phyloP scores from a whole-genome alignment of 768 basidiomycete genomes.

The Boletus pseudopeckii region DNA sequence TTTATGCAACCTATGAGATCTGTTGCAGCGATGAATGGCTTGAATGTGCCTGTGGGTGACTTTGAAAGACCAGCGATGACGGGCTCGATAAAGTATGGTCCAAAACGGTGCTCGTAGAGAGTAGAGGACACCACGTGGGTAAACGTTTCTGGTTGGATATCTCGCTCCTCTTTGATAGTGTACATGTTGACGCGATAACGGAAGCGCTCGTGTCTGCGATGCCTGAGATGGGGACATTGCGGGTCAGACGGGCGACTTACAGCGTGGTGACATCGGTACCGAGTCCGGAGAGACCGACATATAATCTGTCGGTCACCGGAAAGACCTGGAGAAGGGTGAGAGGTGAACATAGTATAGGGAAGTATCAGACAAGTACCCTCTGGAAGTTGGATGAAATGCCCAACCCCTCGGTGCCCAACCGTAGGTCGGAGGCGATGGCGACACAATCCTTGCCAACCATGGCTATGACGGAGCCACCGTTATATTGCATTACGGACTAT shows the following conservation, averaged over 20 bases:
- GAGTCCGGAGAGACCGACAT: slow-evolving; percentile 86
- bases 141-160: slow-evolving; percentile 95
- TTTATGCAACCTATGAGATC: slow-evolving; percentile 93
- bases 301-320: slow-evolving; percentile 89
- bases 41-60: slow-evolving; percentile 64
- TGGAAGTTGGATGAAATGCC: slow-evolving; percentile 91
- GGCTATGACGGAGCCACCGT: slow-evolving; percentile 98
- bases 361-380: slow-evolving; percentile 57
- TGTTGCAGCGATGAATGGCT: slow-evolving; percentile 93
- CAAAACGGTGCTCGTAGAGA: slow-evolving; percentile 93
- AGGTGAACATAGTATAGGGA: slow-evolving; percentile 1
- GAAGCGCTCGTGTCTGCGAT: slow-evolving; percentile 76
- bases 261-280: slow-evolving; percentile 92
- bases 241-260: slow-evolving; percentile 41
- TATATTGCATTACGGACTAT: slow-evolving; percentile 87
- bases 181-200: slow-evolving; percentile 98
- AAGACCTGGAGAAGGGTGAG: slow-evolving; percentile 63
- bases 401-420: slow-evolving; percentile 84
- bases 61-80: slow-evolving; percentile 89
- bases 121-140: slow-evolving; percentile 94
- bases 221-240: slow-evolving; percentile 1
- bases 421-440: slow-evolving; percentile 93
- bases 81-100: slow-evolving; percentile 95
- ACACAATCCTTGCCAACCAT: slow-evolving; percentile 99
- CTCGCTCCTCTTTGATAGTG: slow-evolving; percentile 97